Base-by-base conservation (phyloP, 768 basidiomycete genomes). In the Boletus reticulatus region DNA sequence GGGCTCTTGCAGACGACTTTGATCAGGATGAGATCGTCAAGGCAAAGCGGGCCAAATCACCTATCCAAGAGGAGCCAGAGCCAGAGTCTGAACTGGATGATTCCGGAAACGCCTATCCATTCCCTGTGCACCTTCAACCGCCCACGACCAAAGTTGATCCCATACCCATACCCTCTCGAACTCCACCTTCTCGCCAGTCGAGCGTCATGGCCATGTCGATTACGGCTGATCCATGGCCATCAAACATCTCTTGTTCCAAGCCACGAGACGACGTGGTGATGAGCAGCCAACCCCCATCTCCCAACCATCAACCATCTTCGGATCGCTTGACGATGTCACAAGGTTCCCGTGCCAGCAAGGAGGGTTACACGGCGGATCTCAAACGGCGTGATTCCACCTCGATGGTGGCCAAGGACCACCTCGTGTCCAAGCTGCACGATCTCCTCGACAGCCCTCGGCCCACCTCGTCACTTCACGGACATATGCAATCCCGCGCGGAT, bases 391-490 rank as follows among this genome's bases (percentile, higher is more conserved):
- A 63, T 13, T 62, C 60, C 10, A 24, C 38, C 29, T 67, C 62
- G 44, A 50, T 62, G 54, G 39, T 47, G 62, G 50, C 59, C 44
- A 72, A 71, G 48, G 67, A 71, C 43, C 68, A 62, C 61, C 62
- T 67, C 68, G 74, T 62, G 62, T 65, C 71, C 37, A 75, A 78
- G 55, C 66, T 85, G 9, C 71, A 79, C 31, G 79, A 81, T 55
- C 69, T 84, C 11, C 74, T 84, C 13, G 74, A 72, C 45, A 77
- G 78, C 50, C 68, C 76, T 17, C 60, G 67, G 43, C 62, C 73
- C 20, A 69, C 80, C 6, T 72, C 82, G 5, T 78, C 59, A 7
- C 57, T 82, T 5, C 72, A 80, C 39, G 56, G 14, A n/a, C 78
- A 67, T 61, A 71, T 75, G 66, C 61, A 53, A 43, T 61, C 55